Percentiles rank a stretch among this genome's conserved stretches.
phyloP scores from a whole-genome alignment of 305 asterid species.

The Fraxinus nigra region DNA sequence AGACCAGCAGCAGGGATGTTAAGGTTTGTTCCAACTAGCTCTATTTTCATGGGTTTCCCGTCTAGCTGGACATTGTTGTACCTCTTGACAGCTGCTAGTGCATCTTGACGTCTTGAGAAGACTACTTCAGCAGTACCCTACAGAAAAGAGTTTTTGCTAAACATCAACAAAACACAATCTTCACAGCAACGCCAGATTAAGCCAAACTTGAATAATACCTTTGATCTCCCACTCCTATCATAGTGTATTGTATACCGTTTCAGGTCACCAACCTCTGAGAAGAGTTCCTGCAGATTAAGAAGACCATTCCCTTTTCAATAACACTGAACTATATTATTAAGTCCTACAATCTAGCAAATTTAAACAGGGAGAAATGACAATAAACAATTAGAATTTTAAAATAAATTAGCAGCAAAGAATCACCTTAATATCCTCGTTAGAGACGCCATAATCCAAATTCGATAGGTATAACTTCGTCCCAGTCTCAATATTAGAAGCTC shows the following conservation, averaged over 20 bases:
- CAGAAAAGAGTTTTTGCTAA: slow-evolving; percentile 30
- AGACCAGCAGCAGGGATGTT: slow-evolving; percentile 30
- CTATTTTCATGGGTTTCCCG: slow-evolving; percentile 93
- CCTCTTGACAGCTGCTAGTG: slow-evolving; percentile 80
- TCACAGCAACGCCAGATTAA: slow-evolving; percentile 24
- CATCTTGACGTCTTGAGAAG: slow-evolving; percentile 85
- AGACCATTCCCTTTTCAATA: neutral
- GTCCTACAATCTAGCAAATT: neutral
- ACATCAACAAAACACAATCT: slow-evolving; percentile 29
- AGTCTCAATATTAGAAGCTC: slow-evolving; percentile 77
- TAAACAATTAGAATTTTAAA: neutral
- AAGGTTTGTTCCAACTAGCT: slow-evolving; percentile 71
- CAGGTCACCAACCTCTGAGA: slow-evolving; percentile 58
- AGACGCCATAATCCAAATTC: slow-evolving; percentile 86
- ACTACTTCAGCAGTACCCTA: slow-evolving; percentile 95
- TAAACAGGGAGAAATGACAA: neutral
- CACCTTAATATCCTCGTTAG: slow-evolving; percentile 89
- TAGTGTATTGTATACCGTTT: slow-evolving; percentile 47
- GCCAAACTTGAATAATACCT: slow-evolving; percentile 53
- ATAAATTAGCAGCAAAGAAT: neutral
- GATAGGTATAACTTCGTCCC: slow-evolving; percentile 90
- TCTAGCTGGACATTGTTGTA: slow-evolving; percentile 91
- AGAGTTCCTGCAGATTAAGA: slow-evolving; percentile 44
- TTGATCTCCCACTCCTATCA: slow-evolving; percentile 65
- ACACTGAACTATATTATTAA: neutral